Evolutionary conservation across 257 asterid genomes (phyloP), one percentile per base, ranked within the genome.

Genomic region (Nicotiana paniculata): DNA sequence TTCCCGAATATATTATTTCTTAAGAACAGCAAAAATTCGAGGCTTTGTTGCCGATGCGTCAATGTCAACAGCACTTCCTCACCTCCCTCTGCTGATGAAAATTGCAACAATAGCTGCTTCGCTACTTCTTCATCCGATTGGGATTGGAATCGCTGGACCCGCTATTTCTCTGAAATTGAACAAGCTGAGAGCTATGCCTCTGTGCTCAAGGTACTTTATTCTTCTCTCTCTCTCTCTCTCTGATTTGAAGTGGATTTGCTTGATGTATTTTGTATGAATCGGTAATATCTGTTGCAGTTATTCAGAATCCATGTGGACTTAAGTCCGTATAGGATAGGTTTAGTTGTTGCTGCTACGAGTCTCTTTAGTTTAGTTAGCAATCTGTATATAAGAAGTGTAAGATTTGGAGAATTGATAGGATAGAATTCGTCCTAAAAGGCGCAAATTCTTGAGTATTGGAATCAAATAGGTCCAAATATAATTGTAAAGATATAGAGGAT

Each of bases 121-220:
- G 76, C 86, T 39, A 78, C 92, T 57, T 84, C 92, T 15, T 80
- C 85, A 5, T 87, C 87, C 4, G 96, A 88, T 76, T 96, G 98
- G 99, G 96, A 96, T 89, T 94, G 99, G 99, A 92, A 88, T 79
- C 85, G 89, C 82, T 95, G 99, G 99, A 91, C 90, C 21, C 92
- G 95, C 82, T 89, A 95, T 90, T 93, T 95, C 84, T 85, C 95
- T 33, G 99, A 92, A 86, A 92, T 92, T 85, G 98, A 95, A 81
- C 97, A 91, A 90, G 94, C 93, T 21, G 98, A 95, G 86, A 93
- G 90, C 87, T 89, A 90, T 83, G 88, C 94, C 48, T 94, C 98
- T 83, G 82, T 93, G 57, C 89, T 96, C 33, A 94, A 94, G 98
- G 99, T 95, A 30, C 72, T 18, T 51, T 21, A 2, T 51, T 75